Evolutionary conservation across 2,329 filamentous ascomycete species (phyloP), one percentile per base, ranked within the genome.

Genomic region (Talaromyces rugulosus): DNA sequence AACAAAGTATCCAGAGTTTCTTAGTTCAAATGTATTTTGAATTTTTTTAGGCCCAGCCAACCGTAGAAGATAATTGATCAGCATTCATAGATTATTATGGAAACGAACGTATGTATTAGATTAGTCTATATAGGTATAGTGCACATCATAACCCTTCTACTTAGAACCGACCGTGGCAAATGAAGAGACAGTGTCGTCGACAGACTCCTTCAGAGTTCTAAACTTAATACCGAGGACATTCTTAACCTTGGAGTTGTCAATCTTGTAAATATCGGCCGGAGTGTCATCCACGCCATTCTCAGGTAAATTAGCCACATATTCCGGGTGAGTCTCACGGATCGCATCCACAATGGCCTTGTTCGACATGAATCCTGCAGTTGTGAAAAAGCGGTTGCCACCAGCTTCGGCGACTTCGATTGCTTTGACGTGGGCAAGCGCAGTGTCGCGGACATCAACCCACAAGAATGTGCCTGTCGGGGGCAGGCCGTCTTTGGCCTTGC

Each of bases 401-500:
- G 80, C 80, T 58, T 80, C 77, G 9, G 76, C 64, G 4, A 78
- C 71, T 62, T 82, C 79, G 28, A 80, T 77, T 16, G 80, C 79
- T 64, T 73, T 72, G 27, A 81, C 75, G 65, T 82, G 80, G 16
- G 80, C 80, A 9, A 81, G 71, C 11, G 80, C 80, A 51, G 81
- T 71, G 61, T 82, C 80, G 7, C 78, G 77, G 16, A 82, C 80
- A 74, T 80, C 70, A 2, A 88, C 83, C 77, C 85, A 89, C 1
- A 87, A 77, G 68, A 79, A 87, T 0, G 82, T 82, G 0, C 81
- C 83, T 0, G 85, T 89, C 0, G 85, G 80, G 0, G 83, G 79
- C 9, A 89, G 81, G 30, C 81, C 78, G 1, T 83, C 76, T 65
- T 85, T 87, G 71, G 79, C 82, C 63, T 84, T 82, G 18, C 89